These are phyloP conservation scores for Ophiostoma sp. DNA, from an alignment of 2,329 filamentous ascomycete species.

Conservation along the genomic window DNA sequence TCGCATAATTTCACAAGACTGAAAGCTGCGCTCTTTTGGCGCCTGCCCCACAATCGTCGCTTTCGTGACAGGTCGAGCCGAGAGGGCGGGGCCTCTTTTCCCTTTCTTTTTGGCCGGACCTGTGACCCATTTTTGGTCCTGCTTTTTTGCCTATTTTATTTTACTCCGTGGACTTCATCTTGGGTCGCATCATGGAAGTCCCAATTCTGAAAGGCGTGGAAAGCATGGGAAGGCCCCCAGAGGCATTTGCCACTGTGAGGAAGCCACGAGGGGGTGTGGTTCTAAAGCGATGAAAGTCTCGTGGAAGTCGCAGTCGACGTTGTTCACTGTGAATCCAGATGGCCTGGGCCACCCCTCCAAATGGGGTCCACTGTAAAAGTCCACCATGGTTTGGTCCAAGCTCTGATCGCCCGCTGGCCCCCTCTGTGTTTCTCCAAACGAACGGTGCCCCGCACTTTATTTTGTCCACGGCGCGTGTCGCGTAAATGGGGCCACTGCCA, in stretches of 20 bases:
- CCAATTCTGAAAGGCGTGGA: not conserved
- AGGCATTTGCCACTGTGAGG: not conserved
- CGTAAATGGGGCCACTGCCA: not conserved
- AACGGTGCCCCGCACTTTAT: not conserved
- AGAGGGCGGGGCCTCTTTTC: not conserved
- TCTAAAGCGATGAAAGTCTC: not conserved
- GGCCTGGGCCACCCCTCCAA: not conserved
- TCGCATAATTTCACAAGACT: not conserved
- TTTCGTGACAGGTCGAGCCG: constrained; percentile 15
- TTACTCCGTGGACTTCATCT: not conserved
- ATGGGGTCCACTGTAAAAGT: not conserved
- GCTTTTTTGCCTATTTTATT: not conserved
- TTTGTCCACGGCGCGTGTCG: not conserved
- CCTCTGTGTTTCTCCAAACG: not conserved
- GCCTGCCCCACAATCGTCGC: not conserved
- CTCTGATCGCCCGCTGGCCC: not conserved
- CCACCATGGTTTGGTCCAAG: not conserved
- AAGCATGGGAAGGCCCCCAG: not conserved
- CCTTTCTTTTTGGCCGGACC: not conserved
- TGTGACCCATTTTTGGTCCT: too few species aligned
- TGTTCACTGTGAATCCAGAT: not conserved
- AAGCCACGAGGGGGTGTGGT: not conserved
- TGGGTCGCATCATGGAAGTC: not conserved
- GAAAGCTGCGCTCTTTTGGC: not conserved
- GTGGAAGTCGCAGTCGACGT: not conserved